Evolutionary conservation across 495 filamentous ascomycete genomes (phyloP), one percentile per base, ranked within the genome.

Genomic region (Trichocladium uniseriatum): DNA sequence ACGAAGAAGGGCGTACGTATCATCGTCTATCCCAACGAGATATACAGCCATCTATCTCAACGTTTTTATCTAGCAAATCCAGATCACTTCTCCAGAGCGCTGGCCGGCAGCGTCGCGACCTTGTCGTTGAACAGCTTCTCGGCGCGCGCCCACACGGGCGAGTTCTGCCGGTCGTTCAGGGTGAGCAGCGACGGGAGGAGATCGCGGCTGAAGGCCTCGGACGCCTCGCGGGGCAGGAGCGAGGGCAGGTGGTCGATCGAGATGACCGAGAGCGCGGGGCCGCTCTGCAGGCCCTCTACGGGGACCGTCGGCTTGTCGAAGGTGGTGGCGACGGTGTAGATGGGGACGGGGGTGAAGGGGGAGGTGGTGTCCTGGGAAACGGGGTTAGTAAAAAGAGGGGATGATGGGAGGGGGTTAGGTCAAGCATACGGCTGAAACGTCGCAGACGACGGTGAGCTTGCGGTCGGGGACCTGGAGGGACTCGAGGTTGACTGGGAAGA

Each of bases 161-260:
- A 70, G 39, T 74, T 84, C 29, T 72, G 65, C 61, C 87, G 78
- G 62, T 88, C 76, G 62, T 91, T 87, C 43, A 96, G 71, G 55
- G 84, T 76, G 38, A 94, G 61, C 50, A 97, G 69, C 55, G 80
- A 83, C 3, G 89, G 89, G 31, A 97, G 67, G 47, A 97, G 70
- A 21, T 84, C 84, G 57, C 58, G 52, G 68, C 82, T 88, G 65
- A 95, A 96, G 21, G 86, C 60, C 72, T 97, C 91, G 28, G 80
- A 87, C 32, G 87, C 81, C 67, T 97, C 91, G 38, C 90, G 73
- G 9, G 91, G 87, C 15, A 97, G 76, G 32, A 95, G 78, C 24
- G 81, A 85, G 5, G 91, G 91, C 8, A 97, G 78, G 62, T 95
- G 91, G 62, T 95, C 90, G 57, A 97, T 95, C 44, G 79, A 82